These are phyloP conservation scores for Stemphylium lycopersici DNA, from an alignment of 2,329 filamentous ascomycete genomes.

Conservation along the genomic window DNA sequence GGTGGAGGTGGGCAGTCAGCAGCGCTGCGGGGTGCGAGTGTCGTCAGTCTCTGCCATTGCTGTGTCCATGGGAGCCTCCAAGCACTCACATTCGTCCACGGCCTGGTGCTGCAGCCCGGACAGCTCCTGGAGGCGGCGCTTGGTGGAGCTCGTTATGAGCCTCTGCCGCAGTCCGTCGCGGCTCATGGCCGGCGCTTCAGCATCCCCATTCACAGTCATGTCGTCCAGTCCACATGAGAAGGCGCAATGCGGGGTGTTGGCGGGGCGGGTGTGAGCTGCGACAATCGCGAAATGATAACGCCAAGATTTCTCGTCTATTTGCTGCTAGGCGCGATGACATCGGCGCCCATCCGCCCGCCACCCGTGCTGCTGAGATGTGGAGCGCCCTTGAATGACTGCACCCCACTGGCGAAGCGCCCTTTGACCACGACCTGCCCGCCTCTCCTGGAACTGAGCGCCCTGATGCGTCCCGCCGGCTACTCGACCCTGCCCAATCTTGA, in stretches of 20 bases:
- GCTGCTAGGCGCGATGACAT: conserved; percentile 23
- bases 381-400: conserved; percentile 19
- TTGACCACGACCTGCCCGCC: not conserved
- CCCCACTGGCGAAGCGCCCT: conserved; percentile 9
- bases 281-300: conserved; percentile 10
- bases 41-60: conserved; percentile 16
- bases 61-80: not conserved
- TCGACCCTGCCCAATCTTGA: conserved; percentile 39
- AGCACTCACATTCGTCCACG: conserved; percentile 50
- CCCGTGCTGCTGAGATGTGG: conserved; percentile 10
- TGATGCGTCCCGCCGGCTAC: conserved; percentile 39
- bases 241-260: conserved; percentile 33
- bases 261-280: conserved; percentile 29
- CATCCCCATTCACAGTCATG: conserved; percentile 48
- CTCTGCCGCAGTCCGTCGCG: conserved; percentile 48
- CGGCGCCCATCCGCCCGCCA: conserved; percentile 1
- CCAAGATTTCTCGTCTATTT: conserved; percentile 30
- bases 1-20: conserved; percentile 52
- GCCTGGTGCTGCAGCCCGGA: conserved; percentile 53
- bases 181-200: conserved; percentile 39
- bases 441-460: conserved; percentile 25
- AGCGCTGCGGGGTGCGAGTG: conserved; percentile 44
- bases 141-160: conserved; percentile 57
- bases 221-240: conserved; percentile 39
- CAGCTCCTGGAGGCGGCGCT: conserved; percentile 54